Conservation (phyloP, 164 flowering plant genomes). For the Aristolochia fimbriata region DNA sequence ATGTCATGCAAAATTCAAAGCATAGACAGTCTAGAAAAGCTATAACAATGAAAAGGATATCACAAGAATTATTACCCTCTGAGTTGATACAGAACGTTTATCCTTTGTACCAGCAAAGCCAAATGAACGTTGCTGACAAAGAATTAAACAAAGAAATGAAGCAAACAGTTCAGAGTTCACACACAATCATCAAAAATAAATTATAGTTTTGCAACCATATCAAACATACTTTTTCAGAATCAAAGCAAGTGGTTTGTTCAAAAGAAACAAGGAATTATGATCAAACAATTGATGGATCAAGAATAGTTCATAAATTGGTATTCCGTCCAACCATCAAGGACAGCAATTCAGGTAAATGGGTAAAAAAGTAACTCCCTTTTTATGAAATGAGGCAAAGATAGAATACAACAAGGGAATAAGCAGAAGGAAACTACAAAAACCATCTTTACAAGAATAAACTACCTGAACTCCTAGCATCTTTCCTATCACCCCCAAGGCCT, state of each 20-base stretch:
- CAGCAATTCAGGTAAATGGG: too few species aligned
- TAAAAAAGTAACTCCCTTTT: background rate
- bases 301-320: too few species aligned
- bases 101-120: constrained; percentile 98
- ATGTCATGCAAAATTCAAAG: too few species aligned
- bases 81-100: constrained; percentile 86
- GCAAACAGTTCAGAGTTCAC: background rate
- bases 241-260: too few species aligned
- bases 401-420: background rate
- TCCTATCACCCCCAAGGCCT: constrained; percentile 75
- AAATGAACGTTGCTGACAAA: constrained; percentile 75
- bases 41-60: too few species aligned
- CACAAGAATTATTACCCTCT: constrained; percentile 54
- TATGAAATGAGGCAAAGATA: background rate
- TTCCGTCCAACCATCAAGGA: too few species aligned
- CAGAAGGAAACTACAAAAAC: background rate
- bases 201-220: background rate
- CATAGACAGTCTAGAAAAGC: too few species aligned
- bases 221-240: too few species aligned
- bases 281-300: too few species aligned
- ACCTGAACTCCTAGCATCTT: constrained; percentile 99
- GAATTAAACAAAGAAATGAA: background rate
- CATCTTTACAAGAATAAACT: background rate
- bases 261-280: too few species aligned
- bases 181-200: background rate